A percentile compares a stretch with the other conserved stretches of the same genome.
Evolutionary conservation across 2,329 filamentous ascomycete genomes (phyloP).

Genomic region (Neopestalotiopsis sp.): DNA sequence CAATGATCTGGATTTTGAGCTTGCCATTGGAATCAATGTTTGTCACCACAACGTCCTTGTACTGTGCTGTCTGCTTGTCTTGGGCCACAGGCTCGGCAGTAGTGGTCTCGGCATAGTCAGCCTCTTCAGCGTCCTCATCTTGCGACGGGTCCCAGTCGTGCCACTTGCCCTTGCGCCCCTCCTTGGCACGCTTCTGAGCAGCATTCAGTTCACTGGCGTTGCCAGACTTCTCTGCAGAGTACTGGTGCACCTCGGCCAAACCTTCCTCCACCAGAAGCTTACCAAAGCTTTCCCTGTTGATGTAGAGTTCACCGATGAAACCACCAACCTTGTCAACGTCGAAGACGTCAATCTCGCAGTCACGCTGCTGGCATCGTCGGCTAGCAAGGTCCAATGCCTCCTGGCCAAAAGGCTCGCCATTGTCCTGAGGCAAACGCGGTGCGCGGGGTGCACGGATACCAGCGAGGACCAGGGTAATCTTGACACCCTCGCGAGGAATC

Average conservation of each 20-base stretch:
- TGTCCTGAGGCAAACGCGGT: slow-evolving; percentile 76
- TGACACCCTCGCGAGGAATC: slow-evolving; percentile 89
- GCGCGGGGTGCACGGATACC: slow-evolving; percentile 91
- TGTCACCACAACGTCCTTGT: slow-evolving; percentile 91
- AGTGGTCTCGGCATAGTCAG: slow-evolving; percentile 52
- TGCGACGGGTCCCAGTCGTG: slow-evolving; percentile 92
- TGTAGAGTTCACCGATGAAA: slow-evolving; percentile 93
- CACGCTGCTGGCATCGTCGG: slow-evolving; percentile 87
- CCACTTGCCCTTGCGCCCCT: slow-evolving; percentile 87
- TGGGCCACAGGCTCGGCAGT: slow-evolving; percentile 58
- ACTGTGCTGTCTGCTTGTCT: slow-evolving; percentile 77
- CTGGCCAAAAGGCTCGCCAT: slow-evolving; percentile 91
- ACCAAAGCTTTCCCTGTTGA: slow-evolving; percentile 95
- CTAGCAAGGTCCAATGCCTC: slow-evolving; percentile 93
- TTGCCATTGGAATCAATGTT: slow-evolving; percentile 83
- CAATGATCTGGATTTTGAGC: slow-evolving; percentile 91
- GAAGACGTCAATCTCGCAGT: slow-evolving; percentile 94
- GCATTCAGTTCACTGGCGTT: slow-evolving; percentile 86
- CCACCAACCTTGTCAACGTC: slow-evolving; percentile 96
- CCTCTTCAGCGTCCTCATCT: slow-evolving; percentile 69
- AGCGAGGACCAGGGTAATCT: slow-evolving; percentile 92
- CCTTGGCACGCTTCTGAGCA: slow-evolving; percentile 89
- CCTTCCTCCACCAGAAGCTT: slow-evolving; percentile 94
- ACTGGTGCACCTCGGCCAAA: slow-evolving; percentile 87
- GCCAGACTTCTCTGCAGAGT: slow-evolving; percentile 94